phyloP scores from a whole-genome alignment of 2,329 filamentous ascomycete genomes.

The Lachnellula willkommii region DNA sequence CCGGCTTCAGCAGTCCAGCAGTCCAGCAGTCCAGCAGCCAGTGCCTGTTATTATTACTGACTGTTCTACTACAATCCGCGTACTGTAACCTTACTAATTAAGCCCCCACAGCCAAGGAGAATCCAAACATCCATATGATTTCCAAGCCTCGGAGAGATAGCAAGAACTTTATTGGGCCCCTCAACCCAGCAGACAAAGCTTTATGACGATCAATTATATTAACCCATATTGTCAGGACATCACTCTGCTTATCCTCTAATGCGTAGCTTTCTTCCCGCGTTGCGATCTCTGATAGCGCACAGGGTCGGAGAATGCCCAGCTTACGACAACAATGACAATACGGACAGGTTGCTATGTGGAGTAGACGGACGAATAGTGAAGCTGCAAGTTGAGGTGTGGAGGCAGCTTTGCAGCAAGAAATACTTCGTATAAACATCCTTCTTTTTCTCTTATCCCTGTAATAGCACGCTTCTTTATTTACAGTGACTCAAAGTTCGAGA shows the following conservation, averaged over 20 bases:
- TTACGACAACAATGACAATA: background rate
- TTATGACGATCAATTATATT: conserved; percentile 1
- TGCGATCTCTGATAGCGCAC: background rate
- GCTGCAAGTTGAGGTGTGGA: background rate
- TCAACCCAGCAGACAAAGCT: background rate
- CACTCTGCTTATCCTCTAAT: conserved; percentile 9
- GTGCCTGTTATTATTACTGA: background rate
- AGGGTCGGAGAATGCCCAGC: background rate
- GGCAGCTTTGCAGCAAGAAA: background rate
- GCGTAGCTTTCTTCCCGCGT: conserved; percentile 1
- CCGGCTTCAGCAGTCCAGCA: background rate
- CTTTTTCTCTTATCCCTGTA: background rate
- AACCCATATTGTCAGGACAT: conserved; percentile 13
- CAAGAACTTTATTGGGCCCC: background rate
- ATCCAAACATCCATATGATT: background rate
- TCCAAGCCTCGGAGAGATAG: background rate
- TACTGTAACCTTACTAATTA: background rate
- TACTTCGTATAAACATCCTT: conserved; percentile 1
- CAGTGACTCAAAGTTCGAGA: background rate
- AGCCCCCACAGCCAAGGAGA: background rate
- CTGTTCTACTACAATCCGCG: background rate
- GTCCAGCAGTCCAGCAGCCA: background rate
- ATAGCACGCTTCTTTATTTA: background rate
- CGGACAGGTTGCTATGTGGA: conserved; percentile 4
- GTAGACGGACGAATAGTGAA: background rate